Conservation (phyloP, 495 filamentous ascomycete species). For the Collariella sp. region DNA sequence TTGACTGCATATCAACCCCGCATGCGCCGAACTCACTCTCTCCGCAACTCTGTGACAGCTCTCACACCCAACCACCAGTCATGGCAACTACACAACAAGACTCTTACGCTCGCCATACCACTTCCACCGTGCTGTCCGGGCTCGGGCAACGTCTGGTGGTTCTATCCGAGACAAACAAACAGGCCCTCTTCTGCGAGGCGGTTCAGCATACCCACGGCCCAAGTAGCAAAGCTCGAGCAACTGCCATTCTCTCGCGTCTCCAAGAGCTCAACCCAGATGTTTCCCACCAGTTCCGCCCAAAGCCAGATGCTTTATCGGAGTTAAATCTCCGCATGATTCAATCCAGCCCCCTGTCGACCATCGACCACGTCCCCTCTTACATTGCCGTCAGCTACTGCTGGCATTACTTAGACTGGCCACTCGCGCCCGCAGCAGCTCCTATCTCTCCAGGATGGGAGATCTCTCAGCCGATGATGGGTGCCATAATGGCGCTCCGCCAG, state of each 20-base stretch:
- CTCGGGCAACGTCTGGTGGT: constrained; percentile 6
- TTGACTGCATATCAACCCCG: too few species aligned
- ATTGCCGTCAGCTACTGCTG: constrained; percentile 24
- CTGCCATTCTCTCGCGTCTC: constrained; percentile 11
- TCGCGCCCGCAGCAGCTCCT: constrained; percentile 3
- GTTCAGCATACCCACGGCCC: not conserved
- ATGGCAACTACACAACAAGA: not conserved
- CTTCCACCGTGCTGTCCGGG: not conserved
- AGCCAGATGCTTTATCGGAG: constrained; percentile 5
- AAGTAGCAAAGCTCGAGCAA: not conserved
- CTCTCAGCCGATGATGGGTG: constrained; percentile 20
- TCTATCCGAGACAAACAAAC: constrained; percentile 4
- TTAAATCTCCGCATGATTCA: constrained; percentile 14
- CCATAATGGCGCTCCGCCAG: constrained; percentile 9
- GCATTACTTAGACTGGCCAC: constrained; percentile 16
- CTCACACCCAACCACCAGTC: not conserved
- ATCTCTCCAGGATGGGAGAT: constrained; percentile 15
- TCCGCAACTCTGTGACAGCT: not conserved
- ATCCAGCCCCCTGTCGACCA: not conserved
- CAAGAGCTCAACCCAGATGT: constrained; percentile 12
- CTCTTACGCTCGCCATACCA: not conserved
- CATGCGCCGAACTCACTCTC: not conserved
- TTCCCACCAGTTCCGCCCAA: constrained; percentile 9
- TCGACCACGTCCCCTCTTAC: constrained; percentile 3
- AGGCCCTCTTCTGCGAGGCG: constrained; percentile 2